Evolutionary conservation across 2,329 filamentous ascomycete genomes (phyloP).

Genomic region (Diaporthe sp.): DNA sequence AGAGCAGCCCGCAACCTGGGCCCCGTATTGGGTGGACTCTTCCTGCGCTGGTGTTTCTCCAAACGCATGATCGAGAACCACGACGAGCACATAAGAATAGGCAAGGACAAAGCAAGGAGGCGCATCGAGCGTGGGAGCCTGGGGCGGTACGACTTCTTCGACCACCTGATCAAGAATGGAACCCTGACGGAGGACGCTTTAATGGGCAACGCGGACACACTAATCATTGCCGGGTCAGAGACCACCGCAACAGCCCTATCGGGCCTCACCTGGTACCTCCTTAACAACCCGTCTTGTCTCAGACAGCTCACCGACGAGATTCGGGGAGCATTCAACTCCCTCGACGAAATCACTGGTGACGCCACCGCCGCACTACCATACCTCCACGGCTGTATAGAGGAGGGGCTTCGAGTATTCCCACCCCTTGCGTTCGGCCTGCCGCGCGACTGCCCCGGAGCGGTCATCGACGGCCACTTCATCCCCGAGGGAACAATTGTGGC

Average conservation of each 20-base stretch:
- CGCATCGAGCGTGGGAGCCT: constrained; percentile 42
- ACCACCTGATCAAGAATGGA: constrained; percentile 42
- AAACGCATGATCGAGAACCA: constrained; percentile 37
- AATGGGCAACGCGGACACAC: constrained; percentile 42
- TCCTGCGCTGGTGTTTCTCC: constrained; percentile 10
- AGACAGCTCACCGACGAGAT: constrained; percentile 55
- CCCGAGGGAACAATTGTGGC: constrained; percentile 55
- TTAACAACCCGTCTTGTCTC: constrained; percentile 49
- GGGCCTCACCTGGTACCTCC: constrained; percentile 48
- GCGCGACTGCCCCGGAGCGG: constrained; percentile 50
- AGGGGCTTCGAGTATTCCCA: constrained; percentile 53
- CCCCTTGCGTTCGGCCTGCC: constrained; percentile 49
- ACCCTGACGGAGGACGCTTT: constrained; percentile 43
- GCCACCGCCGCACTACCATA: constrained; percentile 52
- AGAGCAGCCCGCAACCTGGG: constrained; percentile 41
- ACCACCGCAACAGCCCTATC: constrained; percentile 52
- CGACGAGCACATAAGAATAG: constrained; percentile 44
- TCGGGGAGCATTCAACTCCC: constrained; percentile 49
- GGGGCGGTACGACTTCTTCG: constrained; percentile 43
- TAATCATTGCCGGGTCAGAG: constrained; percentile 52
- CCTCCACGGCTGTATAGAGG: constrained; percentile 53
- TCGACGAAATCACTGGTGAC: constrained; percentile 54
- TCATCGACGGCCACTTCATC: constrained; percentile 49
- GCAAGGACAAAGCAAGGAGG: constrained; percentile 43
- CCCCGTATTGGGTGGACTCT: neutral